These are phyloP conservation scores for Periconia sp. DNA, from an alignment of 2,329 filamentous ascomycete genomes.

Conservation along the genomic window DNA sequence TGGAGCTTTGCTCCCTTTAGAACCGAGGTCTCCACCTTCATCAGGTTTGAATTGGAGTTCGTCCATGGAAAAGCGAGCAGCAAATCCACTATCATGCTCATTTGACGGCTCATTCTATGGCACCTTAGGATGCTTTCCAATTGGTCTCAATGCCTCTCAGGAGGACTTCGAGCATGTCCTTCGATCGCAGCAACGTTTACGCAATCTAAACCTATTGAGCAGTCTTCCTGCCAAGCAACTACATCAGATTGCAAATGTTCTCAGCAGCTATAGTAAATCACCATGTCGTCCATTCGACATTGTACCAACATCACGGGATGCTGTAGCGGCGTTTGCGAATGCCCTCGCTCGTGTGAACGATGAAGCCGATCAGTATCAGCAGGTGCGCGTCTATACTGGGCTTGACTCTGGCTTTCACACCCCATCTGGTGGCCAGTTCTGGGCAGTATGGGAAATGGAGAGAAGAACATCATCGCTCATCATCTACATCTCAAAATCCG, in stretches of 20 bases:
- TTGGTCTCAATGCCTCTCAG: constrained; percentile 39
- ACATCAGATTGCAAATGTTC: constrained; percentile 20
- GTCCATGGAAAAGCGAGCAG: constrained; percentile 26
- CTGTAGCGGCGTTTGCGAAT: constrained; percentile 29
- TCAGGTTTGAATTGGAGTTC: constrained; percentile 36
- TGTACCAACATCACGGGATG: constrained; percentile 28
- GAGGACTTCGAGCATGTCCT: constrained; percentile 40
- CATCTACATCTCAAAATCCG: constrained; percentile 45
- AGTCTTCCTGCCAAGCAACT: constrained; percentile 30
- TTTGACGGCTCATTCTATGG: constrained; percentile 33
- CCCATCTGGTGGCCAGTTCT: constrained; percentile 39
- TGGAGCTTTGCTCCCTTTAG: constrained; percentile 25
- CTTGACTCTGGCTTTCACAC: constrained; percentile 48
- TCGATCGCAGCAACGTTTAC: constrained; percentile 37
- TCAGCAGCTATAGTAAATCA: constrained; percentile 22
- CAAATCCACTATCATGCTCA: constrained; percentile 42
- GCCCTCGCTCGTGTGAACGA: constrained; percentile 27
- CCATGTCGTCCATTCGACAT: constrained; percentile 22
- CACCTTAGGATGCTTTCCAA: constrained; percentile 43
- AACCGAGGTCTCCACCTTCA: constrained; percentile 23
- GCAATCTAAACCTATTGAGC: constrained; percentile 36
- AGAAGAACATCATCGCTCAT: constrained; percentile 31
- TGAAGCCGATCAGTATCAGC: constrained; percentile 34
- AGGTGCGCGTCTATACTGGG: constrained; percentile 38
- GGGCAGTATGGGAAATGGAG: constrained; percentile 43